Conservation (phyloP, 805 yeast genomes). For the Ogataea trehalophila region DNA sequence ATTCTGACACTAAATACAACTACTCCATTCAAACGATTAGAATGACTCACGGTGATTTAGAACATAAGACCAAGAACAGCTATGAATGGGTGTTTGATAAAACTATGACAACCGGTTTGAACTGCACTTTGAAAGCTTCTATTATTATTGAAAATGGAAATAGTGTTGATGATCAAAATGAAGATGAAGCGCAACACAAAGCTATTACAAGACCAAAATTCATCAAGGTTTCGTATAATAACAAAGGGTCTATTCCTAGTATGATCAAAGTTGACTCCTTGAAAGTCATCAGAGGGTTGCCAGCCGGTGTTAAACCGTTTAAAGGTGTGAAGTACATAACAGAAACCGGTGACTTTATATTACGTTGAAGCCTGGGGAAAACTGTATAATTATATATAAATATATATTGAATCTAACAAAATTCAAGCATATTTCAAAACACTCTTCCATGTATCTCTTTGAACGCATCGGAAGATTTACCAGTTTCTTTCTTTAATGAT, state of each 20-base stretch:
- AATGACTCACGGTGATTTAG: slow-evolving; percentile 74
- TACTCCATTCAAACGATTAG: slow-evolving; percentile 51
- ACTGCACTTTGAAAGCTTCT: slow-evolving; percentile 61
- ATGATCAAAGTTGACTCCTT: slow-evolving; percentile 66
- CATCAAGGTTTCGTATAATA: slow-evolving; percentile 46
- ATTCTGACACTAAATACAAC: slow-evolving; percentile 10
- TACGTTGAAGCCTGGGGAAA: slow-evolving; percentile 23
- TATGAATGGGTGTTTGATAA: slow-evolving; percentile 71
- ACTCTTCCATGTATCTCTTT: no score
- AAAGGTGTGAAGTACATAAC: slow-evolving; percentile 88
- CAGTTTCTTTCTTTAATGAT: no score
- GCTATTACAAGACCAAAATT: slow-evolving; percentile 33
- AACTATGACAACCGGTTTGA: slow-evolving; percentile 55
- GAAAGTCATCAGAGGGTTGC: slow-evolving; percentile 51
- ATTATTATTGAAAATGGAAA: slow-evolving; percentile 8
- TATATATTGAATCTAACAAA: no score
- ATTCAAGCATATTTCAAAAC: no score
- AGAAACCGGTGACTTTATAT: slow-evolving; percentile 51
- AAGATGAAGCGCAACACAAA: slow-evolving; percentile 3
- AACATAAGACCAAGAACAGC: slow-evolving; percentile 40
- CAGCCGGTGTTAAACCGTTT: slow-evolving; percentile 66
- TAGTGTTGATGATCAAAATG: slow-evolving; percentile 1
- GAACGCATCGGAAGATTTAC: no score
- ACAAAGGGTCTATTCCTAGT: slow-evolving; percentile 71
- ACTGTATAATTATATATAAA: no score